Evolutionary conservation across 805 yeast species (phyloP), one percentile per base, ranked within the genome.

Genomic region (Helenozyma rhizophorensis): DNA sequence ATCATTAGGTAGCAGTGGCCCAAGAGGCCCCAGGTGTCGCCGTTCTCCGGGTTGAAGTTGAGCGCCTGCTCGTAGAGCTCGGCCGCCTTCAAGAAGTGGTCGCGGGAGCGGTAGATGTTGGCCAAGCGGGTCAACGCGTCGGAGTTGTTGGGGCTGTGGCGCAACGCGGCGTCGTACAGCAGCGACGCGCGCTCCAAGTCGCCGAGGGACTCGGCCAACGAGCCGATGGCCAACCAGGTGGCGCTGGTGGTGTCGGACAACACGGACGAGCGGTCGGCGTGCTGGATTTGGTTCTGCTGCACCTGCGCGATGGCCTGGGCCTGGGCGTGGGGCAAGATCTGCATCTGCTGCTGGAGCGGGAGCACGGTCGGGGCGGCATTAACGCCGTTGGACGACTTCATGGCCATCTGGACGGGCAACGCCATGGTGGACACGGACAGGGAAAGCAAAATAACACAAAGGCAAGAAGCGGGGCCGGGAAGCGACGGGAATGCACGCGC

Each of bases 1-100:
- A 89, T 68, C 96, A 93, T 93, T 48, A 93, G 67, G 56, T 88
- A 93, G 65, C 98, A 93, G 62, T 93, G 97, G 33, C 98, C 96
- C 49, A 89, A 66, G 11, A 90, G 74, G 0, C 97, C 97, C 97
- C 98, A 93, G 23, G 94, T 86, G 49, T 90, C 97, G 37, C 97
- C 96, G 48, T 87, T 80, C 54, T 85, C 90, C 14, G 88, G 90
- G 50, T 81, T 78, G 33, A 83, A 72, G 34, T 82, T 74, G 35
- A 93, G 63, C 5, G 96, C 94, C 47, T 87, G 75, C 59, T 90
- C 94, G 62, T 87, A 90, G 42, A 87, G 73, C 56, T 93, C 97
- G 10, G 96, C 94, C 11, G 97, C 97, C 56, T 87, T 86, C 45
- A 86, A 83, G 51, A 88, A 93, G 58, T 85, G 84, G 56, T 90